Evolutionary conservation across 139 green algal species (phyloP).

Genomic region (Chlorella sp.): DNA sequence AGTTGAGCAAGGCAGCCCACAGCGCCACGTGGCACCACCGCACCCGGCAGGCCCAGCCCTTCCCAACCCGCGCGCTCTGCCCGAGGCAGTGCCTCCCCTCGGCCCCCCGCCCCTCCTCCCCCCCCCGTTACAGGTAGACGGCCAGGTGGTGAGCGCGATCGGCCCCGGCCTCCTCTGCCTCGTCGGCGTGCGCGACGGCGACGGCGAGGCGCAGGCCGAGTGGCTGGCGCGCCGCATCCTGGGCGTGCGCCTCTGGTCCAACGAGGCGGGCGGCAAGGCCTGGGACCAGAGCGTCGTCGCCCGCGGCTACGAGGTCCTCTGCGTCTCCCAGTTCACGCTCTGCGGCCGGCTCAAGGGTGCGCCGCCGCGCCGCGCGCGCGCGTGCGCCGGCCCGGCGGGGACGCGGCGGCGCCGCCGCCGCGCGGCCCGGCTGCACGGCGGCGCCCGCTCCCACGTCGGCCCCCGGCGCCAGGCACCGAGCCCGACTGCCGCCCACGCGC

Average conservation of each 20-base stretch:
- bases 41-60: background rate
- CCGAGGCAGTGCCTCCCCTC: too few relatives aligned
- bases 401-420: too few relatives aligned
- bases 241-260: conserved; percentile 58
- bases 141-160: conserved; percentile 55
- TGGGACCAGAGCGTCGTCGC: conserved; percentile 64
- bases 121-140: conserved; percentile 48
- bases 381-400: too few relatives aligned
- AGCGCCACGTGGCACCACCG: background rate
- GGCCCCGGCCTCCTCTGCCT: conserved; percentile 64
- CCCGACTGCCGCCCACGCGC: too few relatives aligned
- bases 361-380: too few relatives aligned
- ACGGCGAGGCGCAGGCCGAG: conserved; percentile 52
- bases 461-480: too few relatives aligned
- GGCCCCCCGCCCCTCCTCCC: background rate
- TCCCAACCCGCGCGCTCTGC: background rate
- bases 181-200: conserved; percentile 50
- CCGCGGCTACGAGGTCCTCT: conserved; percentile 53
- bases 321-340: conserved; percentile 85
- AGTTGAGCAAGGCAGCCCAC: background rate
- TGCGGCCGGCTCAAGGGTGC: conserved; percentile 65
- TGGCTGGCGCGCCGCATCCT: conserved; percentile 27
- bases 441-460: too few relatives aligned
- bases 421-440: too few relatives aligned
- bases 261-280: conserved; percentile 36